Base-by-base conservation (phyloP, 108 stramenopile genomes). In the Cylindrotheca fusiformis region DNA sequence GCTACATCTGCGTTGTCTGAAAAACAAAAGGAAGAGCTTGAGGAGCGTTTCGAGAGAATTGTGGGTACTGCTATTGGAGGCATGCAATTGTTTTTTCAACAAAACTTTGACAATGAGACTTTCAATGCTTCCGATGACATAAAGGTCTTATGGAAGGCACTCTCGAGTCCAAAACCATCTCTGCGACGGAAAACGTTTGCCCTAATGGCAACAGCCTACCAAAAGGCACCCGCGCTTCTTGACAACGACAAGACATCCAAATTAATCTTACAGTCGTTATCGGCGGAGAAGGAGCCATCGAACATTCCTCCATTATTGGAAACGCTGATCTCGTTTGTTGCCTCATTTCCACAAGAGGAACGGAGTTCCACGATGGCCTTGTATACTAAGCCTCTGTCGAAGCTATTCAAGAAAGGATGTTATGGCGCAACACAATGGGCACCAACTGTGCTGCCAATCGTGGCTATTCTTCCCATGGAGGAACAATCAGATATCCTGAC, bases 11-110 rank as follows among this genome's bases (percentile, higher is more conserved):
- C 58, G 22, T 30, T 59, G 2, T 67, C 64, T 27, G 82, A 81
- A 54, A 32, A 49, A 21, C 84, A 86, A 52, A 58, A 75, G 19
- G 86, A 89, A 70, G 79, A 79, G 53, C 58, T 78, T 58, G 91
- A 88, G 32, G 88, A 93, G 56, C 71, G 79, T 24, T 90, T 80
- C 66, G 88, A 87, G 64, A 82, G 88, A 1, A 74, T 88, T 20
- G 65, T 87, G 0, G 74, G 75, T 10, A 69, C 66, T 14, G 61
- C 68, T 1, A 32, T 84, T 3, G 67, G 67, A 17, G 79, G 79
- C 0, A 29, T 81, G 23, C 56, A 58, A 33, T 3, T 76, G 18
- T 68, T 61, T 32, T 41, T 84, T 1, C 64, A 63, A 32, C 63
- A 55, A 52, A 22, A 33, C 33, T 14, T 52, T 5, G 29, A 14